Conservation (phyloP, 108 stramenopile genomes). For the Fistulifera pelliculosa region DNA sequence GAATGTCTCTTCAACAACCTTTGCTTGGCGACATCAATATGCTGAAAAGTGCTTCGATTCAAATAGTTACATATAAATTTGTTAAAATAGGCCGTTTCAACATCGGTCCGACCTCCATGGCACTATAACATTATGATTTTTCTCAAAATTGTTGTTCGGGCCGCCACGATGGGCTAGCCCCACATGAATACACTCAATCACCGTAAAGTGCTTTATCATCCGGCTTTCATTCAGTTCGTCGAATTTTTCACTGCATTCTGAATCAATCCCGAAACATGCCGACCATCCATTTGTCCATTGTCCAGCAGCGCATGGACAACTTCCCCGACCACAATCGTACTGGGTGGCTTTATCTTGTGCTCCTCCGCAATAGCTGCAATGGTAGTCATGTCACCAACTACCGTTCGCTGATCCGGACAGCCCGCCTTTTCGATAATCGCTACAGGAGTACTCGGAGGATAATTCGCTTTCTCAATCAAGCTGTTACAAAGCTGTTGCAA, state of each 20-base stretch:
- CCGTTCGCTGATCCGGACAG: conserved; percentile 73
- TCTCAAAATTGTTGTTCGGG: no score
- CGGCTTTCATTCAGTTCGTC: not conserved
- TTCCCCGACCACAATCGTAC: conserved; percentile 81
- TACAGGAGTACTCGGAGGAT: conserved; percentile 68
- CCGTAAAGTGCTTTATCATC: no score
- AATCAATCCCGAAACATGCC: conserved; percentile 15
- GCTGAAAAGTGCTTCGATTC: no score
- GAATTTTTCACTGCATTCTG: conserved; percentile 11
- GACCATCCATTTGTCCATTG: conserved; percentile 24
- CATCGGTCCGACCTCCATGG: no score
- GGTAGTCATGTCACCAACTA: conserved; percentile 63
- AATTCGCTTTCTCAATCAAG: conserved; percentile 48
- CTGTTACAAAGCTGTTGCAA: conserved; percentile 47
- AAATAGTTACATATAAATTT: not conserved
- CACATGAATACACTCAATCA: not conserved
- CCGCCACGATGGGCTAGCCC: no score
- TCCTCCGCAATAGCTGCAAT: conserved; percentile 75
- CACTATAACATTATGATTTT: no score
- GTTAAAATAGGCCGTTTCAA: no score
- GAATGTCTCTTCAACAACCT: no score
- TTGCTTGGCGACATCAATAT: no score
- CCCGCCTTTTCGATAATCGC: conserved; percentile 80
- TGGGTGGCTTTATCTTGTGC: conserved; percentile 65
- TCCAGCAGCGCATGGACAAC: conserved; percentile 71